Base-by-base conservation (phyloP, 768 basidiomycete species). In the Lactarius trivialis region DNA sequence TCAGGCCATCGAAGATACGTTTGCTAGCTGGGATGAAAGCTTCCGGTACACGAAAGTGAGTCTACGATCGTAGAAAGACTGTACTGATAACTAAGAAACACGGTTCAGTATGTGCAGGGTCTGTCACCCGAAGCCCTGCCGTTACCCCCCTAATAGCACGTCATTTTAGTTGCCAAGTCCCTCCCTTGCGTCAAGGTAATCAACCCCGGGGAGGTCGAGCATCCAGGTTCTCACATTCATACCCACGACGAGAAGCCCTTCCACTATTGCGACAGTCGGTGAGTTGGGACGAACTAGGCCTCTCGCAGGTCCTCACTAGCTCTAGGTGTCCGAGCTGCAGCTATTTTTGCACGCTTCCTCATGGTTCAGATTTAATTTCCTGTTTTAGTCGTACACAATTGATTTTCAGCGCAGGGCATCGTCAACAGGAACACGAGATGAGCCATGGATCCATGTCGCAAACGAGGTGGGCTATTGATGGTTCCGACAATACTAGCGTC, bases 1-100 rank as follows among this genome's bases (percentile, higher is more conserved):
- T 1, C 79, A 82, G 59, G 80, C 83, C 0, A 78, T 86, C 36
- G 81, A 84, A 66, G 81, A 82, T 7, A 84, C 82, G 0, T 86
- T 85, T 65, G 80, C 78, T 0, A 85, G 84, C 0, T 73, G 71
- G 59, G 80, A 85, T 53, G 81, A 82, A 63, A 82, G 79, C 0
- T 86, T 84, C 67, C 78, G 82, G 67, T 86, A 82, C 54, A 86
- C 85, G 0, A 85, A 86, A 76, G 84, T 82, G 56, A 24, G 53
- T 33, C 14, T 17, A 12, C 21, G 0, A 14, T 34, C 19, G 15
- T 32, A 19, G 17, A 19, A 28, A 8, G 17, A n/a, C 19, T 24
- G 19, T 19, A 9, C 33, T 36, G 21, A 24, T 17, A 2, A 21
- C 12, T 24, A 7, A 24, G 7, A 30, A 19, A n/a, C 21, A 1